Conservation (phyloP, 192 early-diverging fungal species). For the Jimgerdemannia flammicorona region DNA sequence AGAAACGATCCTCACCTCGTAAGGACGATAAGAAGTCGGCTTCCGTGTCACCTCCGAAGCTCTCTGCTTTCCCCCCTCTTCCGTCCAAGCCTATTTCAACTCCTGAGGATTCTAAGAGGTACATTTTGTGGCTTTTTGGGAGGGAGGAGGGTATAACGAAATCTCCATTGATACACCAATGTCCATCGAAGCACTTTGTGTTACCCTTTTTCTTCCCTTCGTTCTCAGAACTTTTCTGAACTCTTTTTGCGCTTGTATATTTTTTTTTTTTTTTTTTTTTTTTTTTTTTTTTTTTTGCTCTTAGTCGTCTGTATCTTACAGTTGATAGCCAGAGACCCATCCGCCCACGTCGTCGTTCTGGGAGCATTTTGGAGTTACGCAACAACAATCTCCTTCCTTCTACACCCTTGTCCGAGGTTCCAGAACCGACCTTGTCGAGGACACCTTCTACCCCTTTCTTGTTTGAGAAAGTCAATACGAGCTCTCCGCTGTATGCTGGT, state of each 20-base stretch:
- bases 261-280: constrained; percentile 8
- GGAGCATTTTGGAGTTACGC: constrained; percentile 14
- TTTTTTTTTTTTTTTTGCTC: constrained; percentile 5
- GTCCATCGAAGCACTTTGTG: not conserved
- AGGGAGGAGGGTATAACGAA: no score
- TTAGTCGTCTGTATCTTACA: not conserved
- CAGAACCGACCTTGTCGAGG: constrained; percentile 3
- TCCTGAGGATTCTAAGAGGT: not conserved
- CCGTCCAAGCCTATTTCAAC: not conserved
- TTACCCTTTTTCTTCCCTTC: not conserved
- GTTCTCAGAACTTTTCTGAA: not conserved
- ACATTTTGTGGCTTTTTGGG: not conserved
- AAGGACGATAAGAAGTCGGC: not conserved
- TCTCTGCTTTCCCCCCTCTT: constrained; percentile 4
- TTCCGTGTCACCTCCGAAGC: not conserved
- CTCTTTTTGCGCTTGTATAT: not conserved
- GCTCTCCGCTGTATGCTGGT: constrained; percentile 40
- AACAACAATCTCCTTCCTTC: not conserved
- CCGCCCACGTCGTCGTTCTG: constrained; percentile 13
- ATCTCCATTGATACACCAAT: no score
- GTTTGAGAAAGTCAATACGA: not conserved
- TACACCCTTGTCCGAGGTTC: not conserved
- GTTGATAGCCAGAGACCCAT: constrained; percentile 6
- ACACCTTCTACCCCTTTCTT: constrained; percentile 8
- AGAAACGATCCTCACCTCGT: not conserved